A percentile compares a stretch with the other conserved stretches of the same genome.
Conservation (phyloP, 2,329 filamentous ascomycete genomes). For the Talaromyces marneffei region DNA sequence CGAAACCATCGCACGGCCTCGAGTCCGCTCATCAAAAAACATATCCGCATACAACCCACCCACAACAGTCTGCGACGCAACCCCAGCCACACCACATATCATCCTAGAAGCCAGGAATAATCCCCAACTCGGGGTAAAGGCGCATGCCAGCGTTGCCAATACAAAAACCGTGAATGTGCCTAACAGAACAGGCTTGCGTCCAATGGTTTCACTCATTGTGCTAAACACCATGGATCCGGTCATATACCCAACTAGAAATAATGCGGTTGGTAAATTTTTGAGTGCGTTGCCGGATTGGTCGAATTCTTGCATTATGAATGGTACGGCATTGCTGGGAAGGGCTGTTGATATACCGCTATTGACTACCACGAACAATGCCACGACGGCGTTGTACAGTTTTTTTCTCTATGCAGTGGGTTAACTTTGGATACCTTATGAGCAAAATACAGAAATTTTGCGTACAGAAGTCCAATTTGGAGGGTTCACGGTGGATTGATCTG, state of each 20-base stretch:
- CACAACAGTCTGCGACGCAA: conserved; percentile 32
- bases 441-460: conserved; percentile 10
- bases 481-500: conserved; percentile 20
- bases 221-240: conserved; percentile 30
- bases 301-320: conserved; percentile 32
- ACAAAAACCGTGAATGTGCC: conserved; percentile 25
- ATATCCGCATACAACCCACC: conserved; percentile 39
- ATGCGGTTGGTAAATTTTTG: conserved; percentile 20
- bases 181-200: conserved; percentile 36
- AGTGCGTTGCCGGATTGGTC: conserved; percentile 25
- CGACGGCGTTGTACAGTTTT: conserved; percentile 26
- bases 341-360: conserved; percentile 36
- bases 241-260: conserved; percentile 23
- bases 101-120: conserved; percentile 33
- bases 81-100: conserved; percentile 29
- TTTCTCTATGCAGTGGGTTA: conserved; percentile 15
- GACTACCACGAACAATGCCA: conserved; percentile 26
- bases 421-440: neutral
- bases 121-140: conserved; percentile 31
- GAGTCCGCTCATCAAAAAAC: conserved; percentile 24
- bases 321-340: conserved; percentile 35
- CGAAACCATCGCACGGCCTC: conserved; percentile 19
- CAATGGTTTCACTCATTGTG: conserved; percentile 30
- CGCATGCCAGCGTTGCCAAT: conserved; percentile 27
- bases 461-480: conserved; percentile 27